These are phyloP conservation scores for Postia placenta DNA, from an alignment of 768 basidiomycete genomes.

Conservation along the genomic window DNA sequence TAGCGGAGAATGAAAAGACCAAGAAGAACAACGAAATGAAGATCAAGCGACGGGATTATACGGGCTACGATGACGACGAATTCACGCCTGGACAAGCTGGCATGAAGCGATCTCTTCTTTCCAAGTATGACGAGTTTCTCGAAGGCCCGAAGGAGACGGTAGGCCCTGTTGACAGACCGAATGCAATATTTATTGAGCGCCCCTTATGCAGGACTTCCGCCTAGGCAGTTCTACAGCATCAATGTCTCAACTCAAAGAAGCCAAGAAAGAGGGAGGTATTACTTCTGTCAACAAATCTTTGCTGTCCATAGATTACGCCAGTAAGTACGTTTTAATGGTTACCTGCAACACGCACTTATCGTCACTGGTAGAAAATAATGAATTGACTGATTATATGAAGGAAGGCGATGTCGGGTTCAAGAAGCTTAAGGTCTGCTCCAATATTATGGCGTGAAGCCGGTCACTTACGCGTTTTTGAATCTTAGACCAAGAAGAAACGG, in stretches of 20 bases:
- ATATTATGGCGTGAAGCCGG: neutral
- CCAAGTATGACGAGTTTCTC: slow-evolving; percentile 92
- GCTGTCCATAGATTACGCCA: slow-evolving; percentile 83
- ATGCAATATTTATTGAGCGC: neutral
- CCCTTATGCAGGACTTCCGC: slow-evolving; percentile 68
- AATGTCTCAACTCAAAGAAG: slow-evolving; percentile 30
- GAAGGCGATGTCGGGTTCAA: slow-evolving; percentile 94
- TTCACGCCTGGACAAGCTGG: slow-evolving; percentile 70
- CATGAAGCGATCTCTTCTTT: slow-evolving; percentile 76
- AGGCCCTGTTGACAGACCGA: slow-evolving; percentile 13
- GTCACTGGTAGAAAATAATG: slow-evolving; percentile 65
- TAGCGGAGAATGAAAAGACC: slow-evolving; percentile 82
- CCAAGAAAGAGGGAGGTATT: slow-evolving; percentile 42
- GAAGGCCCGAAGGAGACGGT: slow-evolving; percentile 70
- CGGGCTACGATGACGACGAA: slow-evolving; percentile 95
- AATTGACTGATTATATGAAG: slow-evolving; percentile 81
- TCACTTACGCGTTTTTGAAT: neutral
- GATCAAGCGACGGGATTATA: slow-evolving; percentile 85
- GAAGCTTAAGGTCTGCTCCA: slow-evolving; percentile 74
- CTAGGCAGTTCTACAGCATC: slow-evolving; percentile 58
- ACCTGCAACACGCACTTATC: neutral
- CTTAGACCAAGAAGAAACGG: slow-evolving; percentile 90
- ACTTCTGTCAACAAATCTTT: slow-evolving; percentile 74
- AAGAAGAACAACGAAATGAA: slow-evolving; percentile 80
- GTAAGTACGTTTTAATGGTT: slow-evolving; percentile 42